Evolutionary conservation across 2,329 filamentous ascomycete species (phyloP).

Genomic region (Colletotrichum noveboracense): DNA sequence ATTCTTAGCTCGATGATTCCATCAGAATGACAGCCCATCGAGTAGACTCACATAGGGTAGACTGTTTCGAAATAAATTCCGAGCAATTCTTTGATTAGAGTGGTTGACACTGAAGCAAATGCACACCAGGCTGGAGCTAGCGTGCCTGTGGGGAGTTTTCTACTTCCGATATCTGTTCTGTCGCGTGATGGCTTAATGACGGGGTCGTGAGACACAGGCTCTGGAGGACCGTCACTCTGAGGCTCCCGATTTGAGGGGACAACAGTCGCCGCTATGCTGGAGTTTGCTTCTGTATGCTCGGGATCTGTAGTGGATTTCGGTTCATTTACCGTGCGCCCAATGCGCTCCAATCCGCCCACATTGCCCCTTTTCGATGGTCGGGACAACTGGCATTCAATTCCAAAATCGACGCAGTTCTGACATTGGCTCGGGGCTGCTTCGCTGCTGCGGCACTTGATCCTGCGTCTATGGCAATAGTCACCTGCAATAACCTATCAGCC

Average conservation of each 20-base stretch:
- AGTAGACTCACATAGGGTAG: neutral
- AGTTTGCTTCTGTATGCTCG: neutral
- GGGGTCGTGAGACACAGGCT: neutral
- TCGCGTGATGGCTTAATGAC: neutral
- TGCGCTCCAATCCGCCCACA: neutral
- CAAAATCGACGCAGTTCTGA: neutral
- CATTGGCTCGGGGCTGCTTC: neutral
- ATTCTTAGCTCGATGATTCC: neutral
- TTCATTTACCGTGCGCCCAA: neutral
- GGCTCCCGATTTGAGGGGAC: fast-evolving
- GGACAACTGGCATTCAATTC: neutral
- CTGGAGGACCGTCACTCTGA: neutral
- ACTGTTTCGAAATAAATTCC: neutral
- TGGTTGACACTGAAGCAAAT: neutral
- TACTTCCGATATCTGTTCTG: fast-evolving
- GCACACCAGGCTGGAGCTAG: neutral
- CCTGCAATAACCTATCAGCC: neutral
- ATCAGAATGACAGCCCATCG: fast-evolving
- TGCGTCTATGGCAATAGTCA: neutral
- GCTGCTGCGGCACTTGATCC: neutral
- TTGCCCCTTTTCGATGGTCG: neutral
- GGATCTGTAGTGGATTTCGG: no score
- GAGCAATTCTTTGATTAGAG: neutral
- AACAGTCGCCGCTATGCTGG: fast-evolving
- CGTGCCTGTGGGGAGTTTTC: neutral